A percentile compares a stretch with the other conserved stretches of the same genome.
These are phyloP conservation scores for Plectosphaerella cucumerina DNA, from an alignment of 2,329 filamentous ascomycete species.

Conservation along the genomic window DNA sequence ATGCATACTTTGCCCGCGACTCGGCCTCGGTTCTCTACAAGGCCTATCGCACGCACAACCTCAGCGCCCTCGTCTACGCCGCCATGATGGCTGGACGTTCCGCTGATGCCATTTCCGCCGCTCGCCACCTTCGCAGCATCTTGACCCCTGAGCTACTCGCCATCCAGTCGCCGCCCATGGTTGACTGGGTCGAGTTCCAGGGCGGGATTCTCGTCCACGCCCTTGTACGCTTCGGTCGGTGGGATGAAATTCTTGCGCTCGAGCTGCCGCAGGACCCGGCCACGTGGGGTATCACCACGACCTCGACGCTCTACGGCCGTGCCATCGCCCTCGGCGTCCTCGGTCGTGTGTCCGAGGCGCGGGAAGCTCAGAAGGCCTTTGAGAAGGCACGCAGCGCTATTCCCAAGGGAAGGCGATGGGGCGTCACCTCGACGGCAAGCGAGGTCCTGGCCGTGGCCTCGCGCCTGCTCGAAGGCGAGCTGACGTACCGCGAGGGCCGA, in stretches of 20 bases:
- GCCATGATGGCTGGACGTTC: slow-evolving; percentile 73
- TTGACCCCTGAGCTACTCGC: slow-evolving; percentile 63
- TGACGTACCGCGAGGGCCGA: slow-evolving; percentile 63
- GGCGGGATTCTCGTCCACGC: slow-evolving; percentile 64
- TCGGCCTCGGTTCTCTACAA: slow-evolving; percentile 71
- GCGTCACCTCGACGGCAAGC: slow-evolving; percentile 31
- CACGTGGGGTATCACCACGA: slow-evolving; percentile 66
- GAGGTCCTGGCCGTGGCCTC: slow-evolving; percentile 60
- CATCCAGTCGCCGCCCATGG: slow-evolving; percentile 67
- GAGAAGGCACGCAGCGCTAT: slow-evolving; percentile 36
- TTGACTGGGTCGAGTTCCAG: slow-evolving; percentile 73
- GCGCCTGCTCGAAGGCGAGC: slow-evolving; percentile 70
- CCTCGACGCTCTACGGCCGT: slow-evolving; percentile 64
- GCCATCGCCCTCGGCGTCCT: slow-evolving; percentile 62
- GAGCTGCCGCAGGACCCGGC: slow-evolving; percentile 36
- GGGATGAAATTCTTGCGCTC: slow-evolving; percentile 60
- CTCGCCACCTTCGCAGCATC: slow-evolving; percentile 52
- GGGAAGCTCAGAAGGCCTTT: slow-evolving; percentile 20
- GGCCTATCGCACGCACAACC: slow-evolving; percentile 70
- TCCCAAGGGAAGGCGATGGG: slow-evolving; percentile 21
- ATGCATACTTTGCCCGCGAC: slow-evolving; percentile 55
- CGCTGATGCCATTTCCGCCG: slow-evolving; percentile 56
- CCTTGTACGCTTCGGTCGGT: slow-evolving; percentile 68
- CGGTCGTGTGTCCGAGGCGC: slow-evolving; percentile 48
- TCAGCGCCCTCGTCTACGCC: slow-evolving; percentile 71